Evolutionary conservation across 257 asterid genomes (phyloP).

Genomic region (Coffea canephora): DNA sequence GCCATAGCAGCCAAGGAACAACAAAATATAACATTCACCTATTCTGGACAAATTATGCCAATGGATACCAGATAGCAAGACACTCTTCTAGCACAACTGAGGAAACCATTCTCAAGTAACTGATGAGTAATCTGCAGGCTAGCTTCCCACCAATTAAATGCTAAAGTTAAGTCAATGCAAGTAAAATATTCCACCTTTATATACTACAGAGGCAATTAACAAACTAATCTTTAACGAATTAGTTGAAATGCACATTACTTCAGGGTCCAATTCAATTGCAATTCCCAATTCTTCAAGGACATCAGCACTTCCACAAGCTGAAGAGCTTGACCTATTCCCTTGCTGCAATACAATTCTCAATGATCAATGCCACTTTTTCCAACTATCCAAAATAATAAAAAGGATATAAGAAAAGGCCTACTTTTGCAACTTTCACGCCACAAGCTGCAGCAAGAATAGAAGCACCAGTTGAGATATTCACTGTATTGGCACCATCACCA

Average conservation of each 20-base stretch:
- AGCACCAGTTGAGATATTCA: slow-evolving; percentile 84
- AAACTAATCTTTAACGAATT: neutral
- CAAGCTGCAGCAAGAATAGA: slow-evolving; percentile 90
- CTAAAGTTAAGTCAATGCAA: neutral
- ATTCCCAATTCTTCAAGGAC: slow-evolving; percentile 79
- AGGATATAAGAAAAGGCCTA: slow-evolving; percentile 4
- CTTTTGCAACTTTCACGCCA: slow-evolving; percentile 91
- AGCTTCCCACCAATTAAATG: neutral
- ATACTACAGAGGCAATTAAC: neutral
- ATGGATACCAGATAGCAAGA: neutral
- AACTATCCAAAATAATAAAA: neutral
- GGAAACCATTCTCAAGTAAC: neutral
- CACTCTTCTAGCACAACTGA: neutral
- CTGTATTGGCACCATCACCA: slow-evolving; percentile 87
- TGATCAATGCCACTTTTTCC: neutral
- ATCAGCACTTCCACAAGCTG: slow-evolving; percentile 93
- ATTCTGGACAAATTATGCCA: neutral
- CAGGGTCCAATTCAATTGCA: slow-evolving; percentile 62
- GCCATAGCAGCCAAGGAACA: neutral
- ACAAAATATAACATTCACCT: neutral
- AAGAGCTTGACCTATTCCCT: slow-evolving; percentile 89
- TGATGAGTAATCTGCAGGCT: neutral
- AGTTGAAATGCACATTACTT: slow-evolving; percentile 41
- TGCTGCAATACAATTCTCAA: slow-evolving; percentile 47
- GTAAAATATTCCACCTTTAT: neutral